Evolutionary conservation across 768 basidiomycete species (phyloP), one percentile per base, ranked within the genome.

Genomic region (Tulasnella calospora): DNA sequence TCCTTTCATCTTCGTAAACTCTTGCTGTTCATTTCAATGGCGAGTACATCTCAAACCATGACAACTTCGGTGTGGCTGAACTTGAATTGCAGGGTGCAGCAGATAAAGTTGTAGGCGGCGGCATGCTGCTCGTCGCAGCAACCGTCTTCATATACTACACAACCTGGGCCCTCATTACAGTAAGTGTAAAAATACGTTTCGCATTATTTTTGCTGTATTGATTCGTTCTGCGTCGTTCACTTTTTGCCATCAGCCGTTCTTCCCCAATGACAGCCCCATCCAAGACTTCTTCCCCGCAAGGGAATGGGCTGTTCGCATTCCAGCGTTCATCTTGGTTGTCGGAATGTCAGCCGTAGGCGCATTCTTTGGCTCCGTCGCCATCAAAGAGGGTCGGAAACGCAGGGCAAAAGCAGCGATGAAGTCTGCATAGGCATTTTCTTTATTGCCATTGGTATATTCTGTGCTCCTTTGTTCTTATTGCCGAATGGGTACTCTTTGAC

Each of bases 301-400:
- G 72, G 95, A 98, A 86, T 98, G 96, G 95, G 96, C 95, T 13
- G 87, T 98, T 73, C 89, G 93, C 27, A 83, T 98, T 70, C 96
- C 96, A 51, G 92, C 93, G 2, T 89, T 94, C 83, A 85, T 96
- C 73, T 89, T 99, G 10, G 87, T 96, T 7, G 82, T 92, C 12
- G 96, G 96, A 8, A 85, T 98, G 47, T 87, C 90, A n/a, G 91
- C 87, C 15, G 92, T 98, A 55, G 94, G 93, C 15, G 82, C 87
- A 51, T 95, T 98, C 84, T 85, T 97, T n/a, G 93, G 92, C 5
- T 86, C 84, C 13, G 94, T 95, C 6, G 86, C 94, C 77, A 83
- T 91, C 76, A 90, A 90, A 82, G 94, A 95, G 84, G 93, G 91
- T 38, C 85, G 87, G 81, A 93, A 88, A 84, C 90, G 88, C 81